These are phyloP conservation scores for Cydonia oblonga DNA, from an alignment of 331 rosid genomes.

Conservation along the genomic window DNA sequence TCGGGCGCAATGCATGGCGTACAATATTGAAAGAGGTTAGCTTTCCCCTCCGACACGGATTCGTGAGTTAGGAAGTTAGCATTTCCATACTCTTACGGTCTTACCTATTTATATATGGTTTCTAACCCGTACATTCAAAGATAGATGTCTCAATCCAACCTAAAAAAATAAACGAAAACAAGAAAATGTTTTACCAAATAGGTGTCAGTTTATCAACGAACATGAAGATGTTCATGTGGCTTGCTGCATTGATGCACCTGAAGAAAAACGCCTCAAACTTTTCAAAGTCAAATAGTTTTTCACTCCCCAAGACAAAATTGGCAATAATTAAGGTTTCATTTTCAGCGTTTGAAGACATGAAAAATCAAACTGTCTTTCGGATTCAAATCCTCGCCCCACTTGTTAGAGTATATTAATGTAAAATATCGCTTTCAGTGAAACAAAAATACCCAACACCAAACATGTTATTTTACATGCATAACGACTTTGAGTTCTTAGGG, in stretches of 20 bases:
- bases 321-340: not conserved
- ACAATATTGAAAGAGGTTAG: conserved; percentile 14
- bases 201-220: not conserved
- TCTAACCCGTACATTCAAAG: not conserved
- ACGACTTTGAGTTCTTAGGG: too few species aligned
- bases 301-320: conserved; percentile 9
- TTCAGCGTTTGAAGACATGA: not conserved
- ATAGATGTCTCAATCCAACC: not conserved
- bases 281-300: not conserved
- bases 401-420: not conserved
- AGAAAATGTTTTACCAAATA: not conserved
- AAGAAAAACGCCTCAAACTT: not conserved
- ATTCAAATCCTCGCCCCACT: not conserved
- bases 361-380: too few species aligned
- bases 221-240: not conserved
- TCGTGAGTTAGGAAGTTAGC: not conserved
- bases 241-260: not conserved
- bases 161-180: not conserved
- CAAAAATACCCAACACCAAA: not conserved
- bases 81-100: not conserved
- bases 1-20: conserved; percentile 34
- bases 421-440: too few species aligned
- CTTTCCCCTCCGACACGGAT: conserved; percentile 7
- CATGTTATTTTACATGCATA: not conserved
- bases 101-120: not conserved